Evolutionary conservation across 139 green algal genomes (phyloP).

Genomic region (Chlorella sp.): DNA sequence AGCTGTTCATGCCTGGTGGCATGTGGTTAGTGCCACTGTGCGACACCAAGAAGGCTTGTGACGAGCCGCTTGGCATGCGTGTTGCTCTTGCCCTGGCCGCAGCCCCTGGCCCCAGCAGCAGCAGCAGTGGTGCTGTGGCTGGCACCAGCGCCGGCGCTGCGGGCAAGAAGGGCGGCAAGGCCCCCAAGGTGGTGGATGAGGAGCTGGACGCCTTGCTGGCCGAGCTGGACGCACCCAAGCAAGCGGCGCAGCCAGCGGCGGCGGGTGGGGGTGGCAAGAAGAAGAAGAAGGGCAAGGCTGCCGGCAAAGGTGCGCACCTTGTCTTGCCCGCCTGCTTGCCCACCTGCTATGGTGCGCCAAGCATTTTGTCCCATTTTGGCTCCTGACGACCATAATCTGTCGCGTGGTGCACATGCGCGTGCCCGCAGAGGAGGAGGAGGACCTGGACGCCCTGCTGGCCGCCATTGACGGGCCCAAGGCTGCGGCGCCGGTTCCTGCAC

Average conservation of each 20-base stretch:
- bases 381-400: no score
- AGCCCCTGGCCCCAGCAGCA: not conserved
- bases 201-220: conserved; percentile 67
- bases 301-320: conserved; percentile 10
- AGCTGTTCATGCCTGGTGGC: no score
- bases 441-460: conserved; percentile 65
- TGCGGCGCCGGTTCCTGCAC: conserved; percentile 16
- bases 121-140: not conserved
- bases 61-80: no score
- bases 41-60: no score
- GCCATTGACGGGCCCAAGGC: conserved; percentile 49
- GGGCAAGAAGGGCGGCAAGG: conserved; percentile 35
- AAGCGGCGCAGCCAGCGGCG: conserved; percentile 7
- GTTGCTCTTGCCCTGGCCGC: no score
- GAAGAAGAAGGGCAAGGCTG: conserved; percentile 41
- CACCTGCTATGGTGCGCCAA: no score
- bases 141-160: not conserved
- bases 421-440: conserved; percentile 41
- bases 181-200: conserved; percentile 42
- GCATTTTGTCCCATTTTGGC: no score
- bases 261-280: conserved; percentile 31
- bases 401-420: not conserved
- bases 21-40: no score
- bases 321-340: no score
- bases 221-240: conserved; percentile 55